Percentiles rank a stretch among this genome's conserved stretches.
Conservation (phyloP, 305 asterid genomes). For the Fraxinus albicans region DNA sequence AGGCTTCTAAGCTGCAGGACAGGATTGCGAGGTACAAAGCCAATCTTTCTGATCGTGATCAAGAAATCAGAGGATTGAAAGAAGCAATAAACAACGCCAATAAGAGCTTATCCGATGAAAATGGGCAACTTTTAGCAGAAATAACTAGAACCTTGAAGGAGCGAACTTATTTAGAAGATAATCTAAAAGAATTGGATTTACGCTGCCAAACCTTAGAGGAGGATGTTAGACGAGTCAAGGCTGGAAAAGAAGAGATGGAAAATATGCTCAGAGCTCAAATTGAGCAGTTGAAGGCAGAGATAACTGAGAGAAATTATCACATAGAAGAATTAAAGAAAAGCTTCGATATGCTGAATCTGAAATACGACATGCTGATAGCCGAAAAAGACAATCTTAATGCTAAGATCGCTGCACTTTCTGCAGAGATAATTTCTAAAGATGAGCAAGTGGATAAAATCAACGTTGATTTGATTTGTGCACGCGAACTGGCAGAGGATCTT, state of each 20-base stretch:
- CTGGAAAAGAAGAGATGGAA: conserved; percentile 56
- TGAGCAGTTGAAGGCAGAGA: conserved; percentile 45
- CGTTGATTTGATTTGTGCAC: conserved; percentile 39
- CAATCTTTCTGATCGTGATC: conserved; percentile 73
- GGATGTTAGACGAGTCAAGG: conserved; percentile 57
- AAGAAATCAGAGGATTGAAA: conserved; percentile 72
- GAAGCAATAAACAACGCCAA: conserved; percentile 73
- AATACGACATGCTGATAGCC: conserved; percentile 25
- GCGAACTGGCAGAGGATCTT: conserved; percentile 40
- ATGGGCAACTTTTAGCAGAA: conserved; percentile 58
- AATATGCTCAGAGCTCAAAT: conserved; percentile 36
- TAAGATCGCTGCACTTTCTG: conserved; percentile 28
- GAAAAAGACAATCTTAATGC: conserved; percentile 39
- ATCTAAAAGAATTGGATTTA: conserved; percentile 59
- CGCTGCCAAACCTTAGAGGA: conserved; percentile 77
- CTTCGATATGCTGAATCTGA: conserved; percentile 30
- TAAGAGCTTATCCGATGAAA: conserved; percentile 75
- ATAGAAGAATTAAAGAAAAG: conserved; percentile 41
- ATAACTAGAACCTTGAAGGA: conserved; percentile 53
- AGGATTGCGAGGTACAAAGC: conserved; percentile 68
- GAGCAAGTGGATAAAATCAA: conserved; percentile 51
- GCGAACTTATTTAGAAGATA: conserved; percentile 62
- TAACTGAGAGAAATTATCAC: conserved; percentile 40
- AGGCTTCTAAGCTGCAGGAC: conserved; percentile 66
- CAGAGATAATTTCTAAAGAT: conserved; percentile 48